A percentile compares a stretch with the other conserved stretches of the same genome.
phyloP scores from a whole-genome alignment of 805 yeast genomes.

The Wickerhamomyces queroliae region DNA sequence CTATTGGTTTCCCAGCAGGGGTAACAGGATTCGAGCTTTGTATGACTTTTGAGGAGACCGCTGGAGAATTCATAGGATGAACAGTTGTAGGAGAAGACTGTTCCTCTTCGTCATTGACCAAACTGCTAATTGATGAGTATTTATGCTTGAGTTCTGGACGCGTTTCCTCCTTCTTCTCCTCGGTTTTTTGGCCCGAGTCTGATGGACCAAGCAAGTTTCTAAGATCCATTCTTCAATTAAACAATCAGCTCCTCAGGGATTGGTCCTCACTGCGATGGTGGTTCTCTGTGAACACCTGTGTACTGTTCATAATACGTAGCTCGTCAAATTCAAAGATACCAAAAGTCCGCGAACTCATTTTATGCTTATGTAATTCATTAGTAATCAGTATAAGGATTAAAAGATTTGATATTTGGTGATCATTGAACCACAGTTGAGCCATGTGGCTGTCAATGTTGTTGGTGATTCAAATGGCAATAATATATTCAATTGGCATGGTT shows the following conservation, averaged over 20 bases:
- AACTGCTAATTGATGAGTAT: background rate
- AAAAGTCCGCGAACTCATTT: background rate
- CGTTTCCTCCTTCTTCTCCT: conserved; percentile 11
- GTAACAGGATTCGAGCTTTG: conserved; percentile 4
- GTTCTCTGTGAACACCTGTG: no score
- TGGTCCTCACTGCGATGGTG: no score
- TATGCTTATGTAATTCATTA: background rate
- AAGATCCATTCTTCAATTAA: conserved; percentile 15
- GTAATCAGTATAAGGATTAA: background rate
- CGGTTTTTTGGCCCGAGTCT: conserved; percentile 7
- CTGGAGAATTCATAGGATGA: conserved; percentile 10
- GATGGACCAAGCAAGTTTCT: conserved; percentile 10
- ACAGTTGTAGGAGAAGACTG: background rate
- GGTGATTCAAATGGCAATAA: no score
- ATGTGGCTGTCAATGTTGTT: no score
- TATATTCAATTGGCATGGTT: no score
- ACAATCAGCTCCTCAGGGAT: no score
- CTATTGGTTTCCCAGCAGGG: conserved; percentile 2
- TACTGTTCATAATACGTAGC: no score
- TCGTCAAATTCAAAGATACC: no score
- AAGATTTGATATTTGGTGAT: no score
- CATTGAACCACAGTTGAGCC: no score
- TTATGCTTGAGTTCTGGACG: background rate
- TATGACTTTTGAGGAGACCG: conserved; percentile 1
- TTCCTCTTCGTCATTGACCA: conserved; percentile 1